Evolutionary conservation across 139 green algal species (phyloP), one percentile per base, ranked within the genome.

Genomic region (Asterochloris sp.): DNA sequence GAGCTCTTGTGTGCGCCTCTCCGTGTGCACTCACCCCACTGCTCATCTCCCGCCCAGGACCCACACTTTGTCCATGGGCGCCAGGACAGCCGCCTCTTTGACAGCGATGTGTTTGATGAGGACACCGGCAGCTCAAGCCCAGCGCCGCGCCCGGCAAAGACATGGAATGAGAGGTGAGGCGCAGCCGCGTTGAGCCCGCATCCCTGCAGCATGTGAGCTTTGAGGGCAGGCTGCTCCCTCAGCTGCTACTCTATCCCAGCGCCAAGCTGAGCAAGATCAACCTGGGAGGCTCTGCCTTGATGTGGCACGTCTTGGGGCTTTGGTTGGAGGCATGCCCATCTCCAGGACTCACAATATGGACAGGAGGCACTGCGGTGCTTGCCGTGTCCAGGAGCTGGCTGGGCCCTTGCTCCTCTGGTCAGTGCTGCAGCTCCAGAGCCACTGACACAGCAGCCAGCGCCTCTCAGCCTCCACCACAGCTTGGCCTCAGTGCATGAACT

Each of bases 91-190:
- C 27, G 74, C 47, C 4, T 80, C 38, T 54, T 80, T 80, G 76
- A 80, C 23, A 80, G 76, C 60, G 24, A 14, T 13, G 67, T 64
- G 19, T 62, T 80, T 12, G 76, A 80, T 14, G 68, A 61, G 23
- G 24, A 61, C 21, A 47, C 68, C 0, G 60, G 24, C 54, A 38
- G 23, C 24, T n/a, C 13, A 54, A 6, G 38, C 11, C 60, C 76
- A 69, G 76, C 60, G 12, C 54, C 67, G n/a, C n/a, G 76, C 1
- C 76, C 76, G 12, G 21, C 23, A 47, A 61, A 80, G 61, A 80
- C 76, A 14, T 80, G 76, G 76, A 80, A 80, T 69, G 76, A 62
- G 60, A 80, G 76, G 76, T 80, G 61, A 16, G 75, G 12, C 0
- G 8, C 38, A 6, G 38, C 15, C 14, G 15, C 13, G 29, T 27